Conservation (phyloP, 345 rosid genomes). For the Lagerstroemia speciosa region DNA sequence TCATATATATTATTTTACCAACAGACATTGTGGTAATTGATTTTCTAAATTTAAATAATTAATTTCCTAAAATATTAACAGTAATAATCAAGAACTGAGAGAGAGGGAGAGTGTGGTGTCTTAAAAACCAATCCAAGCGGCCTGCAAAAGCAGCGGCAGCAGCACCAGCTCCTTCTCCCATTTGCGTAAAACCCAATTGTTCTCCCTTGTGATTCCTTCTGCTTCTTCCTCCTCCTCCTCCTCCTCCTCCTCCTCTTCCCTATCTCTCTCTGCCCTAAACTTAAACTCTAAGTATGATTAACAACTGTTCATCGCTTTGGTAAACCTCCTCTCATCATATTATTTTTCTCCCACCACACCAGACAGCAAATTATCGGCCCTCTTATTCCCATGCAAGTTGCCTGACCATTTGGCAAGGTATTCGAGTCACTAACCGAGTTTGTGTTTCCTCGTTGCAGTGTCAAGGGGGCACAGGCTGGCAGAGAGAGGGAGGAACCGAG, state of each 20-base stretch:
- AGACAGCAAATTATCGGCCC: not conserved
- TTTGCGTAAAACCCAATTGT: slow-evolving; percentile 26
- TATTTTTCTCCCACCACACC: no score
- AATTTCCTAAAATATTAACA: no score
- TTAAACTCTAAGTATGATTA: slow-evolving; percentile 46
- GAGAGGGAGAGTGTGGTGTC: slow-evolving; percentile 24
- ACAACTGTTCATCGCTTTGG: slow-evolving; percentile 14
- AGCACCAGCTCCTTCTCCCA: not conserved
- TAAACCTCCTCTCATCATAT: not conserved
- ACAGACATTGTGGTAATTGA: no score
- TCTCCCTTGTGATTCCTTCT: slow-evolving; percentile 32
- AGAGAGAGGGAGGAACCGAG: slow-evolving; percentile 21
- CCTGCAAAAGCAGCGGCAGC: slow-evolving; percentile 31
- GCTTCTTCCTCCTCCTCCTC: slow-evolving; percentile 35
- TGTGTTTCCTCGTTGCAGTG: not conserved
- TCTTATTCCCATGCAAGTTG: slow-evolving; percentile 7
- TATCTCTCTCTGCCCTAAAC: slow-evolving; percentile 19
- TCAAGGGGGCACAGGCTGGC: no score
- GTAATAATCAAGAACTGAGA: not conserved
- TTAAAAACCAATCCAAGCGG: slow-evolving; percentile 40
- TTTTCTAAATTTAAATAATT: no score
- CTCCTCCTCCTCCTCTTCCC: no score
- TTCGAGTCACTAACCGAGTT: not conserved
- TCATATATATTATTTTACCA: no score
- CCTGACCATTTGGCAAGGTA: not conserved